Evolutionary conservation across 768 basidiomycete species (phyloP).

Genomic region (Auricularia sp.): DNA sequence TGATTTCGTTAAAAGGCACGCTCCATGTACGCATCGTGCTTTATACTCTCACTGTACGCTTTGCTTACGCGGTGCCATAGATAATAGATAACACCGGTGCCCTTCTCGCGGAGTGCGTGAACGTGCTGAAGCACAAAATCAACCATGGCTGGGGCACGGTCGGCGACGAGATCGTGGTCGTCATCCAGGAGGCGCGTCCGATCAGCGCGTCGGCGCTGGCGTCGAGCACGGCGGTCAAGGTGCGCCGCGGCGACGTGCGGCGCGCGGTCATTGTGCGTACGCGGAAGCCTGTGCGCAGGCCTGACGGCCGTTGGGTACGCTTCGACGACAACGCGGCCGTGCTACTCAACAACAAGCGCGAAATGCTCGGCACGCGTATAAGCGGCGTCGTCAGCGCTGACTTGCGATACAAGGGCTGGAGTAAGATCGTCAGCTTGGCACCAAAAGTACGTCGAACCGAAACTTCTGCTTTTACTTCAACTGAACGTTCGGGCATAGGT

Average conservation of each 20-base stretch:
- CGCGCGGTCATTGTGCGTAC: slow-evolving; percentile 92
- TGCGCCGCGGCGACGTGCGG: slow-evolving; percentile 88
- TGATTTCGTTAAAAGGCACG: slow-evolving; percentile 93
- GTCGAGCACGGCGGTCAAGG: slow-evolving; percentile 76
- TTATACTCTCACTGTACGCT: too few species aligned
- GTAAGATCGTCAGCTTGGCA: slow-evolving; percentile 85
- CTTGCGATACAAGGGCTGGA: slow-evolving; percentile 85
- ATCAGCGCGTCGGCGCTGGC: slow-evolving; percentile 39
- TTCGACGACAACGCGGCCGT: slow-evolving; percentile 98
- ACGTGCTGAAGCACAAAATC: slow-evolving; percentile 91
- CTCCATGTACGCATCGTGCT: slow-evolving; percentile 58
- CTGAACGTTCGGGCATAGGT: background rate
- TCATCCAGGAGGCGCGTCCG: slow-evolving; percentile 85
- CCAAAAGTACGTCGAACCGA: slow-evolving; percentile 53
- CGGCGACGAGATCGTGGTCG: slow-evolving; percentile 93
- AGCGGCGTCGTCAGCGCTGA: slow-evolving; percentile 90
- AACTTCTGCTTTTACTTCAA: background rate
- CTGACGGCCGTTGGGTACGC: slow-evolving; percentile 78
- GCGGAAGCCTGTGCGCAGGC: slow-evolving; percentile 72
- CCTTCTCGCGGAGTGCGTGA: slow-evolving; percentile 89
- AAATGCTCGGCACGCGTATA: slow-evolving; percentile 92
- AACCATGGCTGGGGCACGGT: slow-evolving; percentile 90
- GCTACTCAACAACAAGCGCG: slow-evolving; percentile 87
- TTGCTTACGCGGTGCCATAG: slow-evolving; percentile 17
- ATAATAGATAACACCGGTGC: slow-evolving; percentile 98